These are phyloP conservation scores for Phytophthora multivora DNA, from an alignment of 352 stramenopile genomes.

Conservation along the genomic window DNA sequence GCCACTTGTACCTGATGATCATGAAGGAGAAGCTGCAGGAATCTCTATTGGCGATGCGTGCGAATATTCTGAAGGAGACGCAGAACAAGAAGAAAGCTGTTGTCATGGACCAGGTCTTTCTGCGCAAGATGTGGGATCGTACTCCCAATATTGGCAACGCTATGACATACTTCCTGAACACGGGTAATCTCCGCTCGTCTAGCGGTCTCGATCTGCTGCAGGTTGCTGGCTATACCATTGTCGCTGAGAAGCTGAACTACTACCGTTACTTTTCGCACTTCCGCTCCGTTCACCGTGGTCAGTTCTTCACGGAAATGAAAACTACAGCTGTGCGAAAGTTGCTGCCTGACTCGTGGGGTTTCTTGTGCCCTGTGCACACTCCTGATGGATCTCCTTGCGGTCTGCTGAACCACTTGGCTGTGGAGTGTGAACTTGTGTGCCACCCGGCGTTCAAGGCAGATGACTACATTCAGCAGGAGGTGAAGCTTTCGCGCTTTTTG, in stretches of 20 bases:
- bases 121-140: constrained; percentile 94
- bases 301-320: constrained; percentile 99
- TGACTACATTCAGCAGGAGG: constrained; percentile 73
- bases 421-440: constrained; percentile 90
- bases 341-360: constrained; percentile 98
- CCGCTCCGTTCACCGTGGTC: constrained; percentile 97
- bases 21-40: constrained; percentile 99
- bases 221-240: constrained; percentile 98
- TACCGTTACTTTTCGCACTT: constrained; percentile 99
- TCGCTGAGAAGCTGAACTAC: constrained; percentile 99
- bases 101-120: constrained; percentile 86
- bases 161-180: constrained; percentile 99
- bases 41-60: constrained; percentile 77
- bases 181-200: constrained; percentile 97
- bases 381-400: constrained; percentile 99
- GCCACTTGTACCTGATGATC: constrained; percentile 96
- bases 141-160: constrained; percentile 92
- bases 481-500: constrained; percentile 81
- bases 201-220: constrained; percentile 98
- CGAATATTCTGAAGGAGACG: constrained; percentile 83
- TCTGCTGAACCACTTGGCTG: constrained; percentile 97
- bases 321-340: constrained; percentile 98
- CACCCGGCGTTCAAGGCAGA: constrained; percentile 77
- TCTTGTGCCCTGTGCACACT: constrained; percentile 99
- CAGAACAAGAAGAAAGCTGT: constrained; percentile 58